Conservation (phyloP, 768 basidiomycete species). For the Tylopilus sp. region DNA sequence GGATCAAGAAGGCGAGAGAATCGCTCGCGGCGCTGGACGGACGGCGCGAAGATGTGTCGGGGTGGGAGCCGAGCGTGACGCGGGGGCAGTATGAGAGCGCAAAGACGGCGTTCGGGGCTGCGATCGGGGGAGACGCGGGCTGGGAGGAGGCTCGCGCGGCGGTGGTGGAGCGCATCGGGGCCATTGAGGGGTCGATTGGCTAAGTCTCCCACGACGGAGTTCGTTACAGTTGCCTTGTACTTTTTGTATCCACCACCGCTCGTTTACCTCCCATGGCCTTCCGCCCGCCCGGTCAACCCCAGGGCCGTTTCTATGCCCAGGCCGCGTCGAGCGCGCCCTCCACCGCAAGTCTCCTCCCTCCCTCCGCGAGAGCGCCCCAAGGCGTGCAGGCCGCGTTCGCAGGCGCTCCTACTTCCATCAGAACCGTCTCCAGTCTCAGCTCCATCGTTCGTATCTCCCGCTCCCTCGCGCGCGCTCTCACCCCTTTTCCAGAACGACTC, state of each 20-base stretch:
- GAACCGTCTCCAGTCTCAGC: slow-evolving; percentile 36
- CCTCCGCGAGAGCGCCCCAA: slow-evolving; percentile 29
- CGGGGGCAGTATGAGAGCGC: slow-evolving; percentile 40
- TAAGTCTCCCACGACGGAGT: not conserved
- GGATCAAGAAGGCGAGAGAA: slow-evolving; percentile 49
- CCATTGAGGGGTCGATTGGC: not conserved
- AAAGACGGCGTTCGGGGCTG: slow-evolving; percentile 40
- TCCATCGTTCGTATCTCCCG: slow-evolving; percentile 39
- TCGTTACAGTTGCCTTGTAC: not conserved
- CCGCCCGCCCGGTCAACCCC: slow-evolving; percentile 32
- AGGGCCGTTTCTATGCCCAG: slow-evolving; percentile 41
- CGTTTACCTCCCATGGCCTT: slow-evolving; percentile 22
- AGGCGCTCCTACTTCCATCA: slow-evolving; percentile 36
- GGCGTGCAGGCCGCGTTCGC: slow-evolving; percentile 44
- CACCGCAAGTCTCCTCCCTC: slow-evolving; percentile 48
- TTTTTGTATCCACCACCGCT: slow-evolving; percentile 1
- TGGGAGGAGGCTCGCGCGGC: slow-evolving; percentile 37
- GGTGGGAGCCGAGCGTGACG: slow-evolving; percentile 30
- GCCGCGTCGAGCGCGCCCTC: slow-evolving; percentile 44
- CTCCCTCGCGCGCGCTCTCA: not conserved
- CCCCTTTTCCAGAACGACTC: slow-evolving; percentile 35
- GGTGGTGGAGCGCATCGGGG: slow-evolving; percentile 51
- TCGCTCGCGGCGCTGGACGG: slow-evolving; percentile 47
- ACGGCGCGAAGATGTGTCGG: slow-evolving; percentile 37
- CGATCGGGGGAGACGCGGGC: slow-evolving; percentile 29